Base-by-base conservation (phyloP, 1,139 yeast species). In the Arxiozyma heterogenica region DNA sequence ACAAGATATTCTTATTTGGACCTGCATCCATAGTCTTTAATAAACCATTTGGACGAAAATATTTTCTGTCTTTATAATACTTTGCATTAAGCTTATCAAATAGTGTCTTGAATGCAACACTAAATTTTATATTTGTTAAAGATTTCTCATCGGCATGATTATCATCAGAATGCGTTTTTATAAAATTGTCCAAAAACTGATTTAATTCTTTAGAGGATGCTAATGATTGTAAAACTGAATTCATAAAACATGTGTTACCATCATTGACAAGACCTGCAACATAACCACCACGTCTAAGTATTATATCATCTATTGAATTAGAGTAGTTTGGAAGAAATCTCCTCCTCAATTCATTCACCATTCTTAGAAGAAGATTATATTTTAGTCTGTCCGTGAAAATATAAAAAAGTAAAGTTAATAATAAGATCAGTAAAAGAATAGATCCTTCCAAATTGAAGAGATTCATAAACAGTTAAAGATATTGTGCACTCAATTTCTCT, bases 181-280 rank as follows among this genome's bases (percentile, higher is more conserved):
- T 66, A 27, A 72, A 69, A 1, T 86, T 86, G 51, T 81, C 80
- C 54, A 87, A 73, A 63, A 85, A 87, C 38, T 74, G 73, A 42
- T 77, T 60, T 39, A 90, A 72, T 51, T 83, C 81, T 42, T 78
- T 75, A 1, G 94, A 84, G 0, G 95, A 84, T 0, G 96, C 91
- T 58, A 90, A 73, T 17, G 89, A 79, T 69, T 90, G 97, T 43
- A 90, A 73, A 1, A 90, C 96, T 22, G 90, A 83, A 69, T 90
- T 90, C 95, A 90, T 89, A 63, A 90, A 90, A 68, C 97, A 90
- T 0, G 96, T 88, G 64, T 90, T 90, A 17, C 96, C 96, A 60
- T 89, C 96, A 68, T 90, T 90, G 58, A 81, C 78, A 47, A 90
- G 75, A 1, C 97, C 97, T 27, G 96, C 96, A 43, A 88, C 78